Evolutionary conservation across 2,329 filamentous ascomycete species (phyloP).

Genomic region (Sphaerulina musiva): DNA sequence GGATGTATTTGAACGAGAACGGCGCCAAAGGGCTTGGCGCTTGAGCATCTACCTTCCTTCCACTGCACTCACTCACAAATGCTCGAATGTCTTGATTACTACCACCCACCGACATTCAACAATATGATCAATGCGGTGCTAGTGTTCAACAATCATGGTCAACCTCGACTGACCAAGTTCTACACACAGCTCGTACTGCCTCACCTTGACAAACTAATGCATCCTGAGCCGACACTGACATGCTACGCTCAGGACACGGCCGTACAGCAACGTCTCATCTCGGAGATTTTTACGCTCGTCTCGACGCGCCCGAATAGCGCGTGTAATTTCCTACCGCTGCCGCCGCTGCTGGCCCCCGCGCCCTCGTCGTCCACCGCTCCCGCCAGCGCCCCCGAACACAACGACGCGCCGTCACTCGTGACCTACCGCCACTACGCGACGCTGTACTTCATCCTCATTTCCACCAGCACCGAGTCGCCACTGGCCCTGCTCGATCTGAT

Average conservation of each 20-base stretch:
- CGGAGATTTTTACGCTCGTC: constrained; percentile 94
- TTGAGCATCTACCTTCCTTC: too few species aligned
- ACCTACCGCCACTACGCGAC: constrained; percentile 98
- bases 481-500: constrained; percentile 93
- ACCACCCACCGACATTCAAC: not conserved
- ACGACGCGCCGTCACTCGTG: constrained; percentile 87
- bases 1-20: too few species aligned
- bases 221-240: constrained; percentile 1
- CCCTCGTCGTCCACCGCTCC: constrained; percentile 33
- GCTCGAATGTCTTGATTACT: not conserved
- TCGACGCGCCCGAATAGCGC: constrained; percentile 84
- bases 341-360: constrained; percentile 25
- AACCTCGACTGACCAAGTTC: constrained; percentile 95
- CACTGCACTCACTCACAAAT: too few species aligned
- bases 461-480: constrained; percentile 89
- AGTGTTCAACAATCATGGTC: constrained; percentile 97
- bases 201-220: not conserved
- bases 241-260: constrained; percentile 64
- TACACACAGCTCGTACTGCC: constrained; percentile 81
- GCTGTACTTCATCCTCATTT: constrained; percentile 97
- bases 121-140: constrained; percentile 96
- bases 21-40: too few species aligned
- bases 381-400: constrained; percentile 49
- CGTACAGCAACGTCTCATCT: constrained; percentile 93
- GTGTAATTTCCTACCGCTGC: constrained; percentile 86